A percentile compares a stretch with the other conserved stretches of the same genome.
Conservation (phyloP, 805 yeast genomes). For the Metschnikowia colocasiae region DNA sequence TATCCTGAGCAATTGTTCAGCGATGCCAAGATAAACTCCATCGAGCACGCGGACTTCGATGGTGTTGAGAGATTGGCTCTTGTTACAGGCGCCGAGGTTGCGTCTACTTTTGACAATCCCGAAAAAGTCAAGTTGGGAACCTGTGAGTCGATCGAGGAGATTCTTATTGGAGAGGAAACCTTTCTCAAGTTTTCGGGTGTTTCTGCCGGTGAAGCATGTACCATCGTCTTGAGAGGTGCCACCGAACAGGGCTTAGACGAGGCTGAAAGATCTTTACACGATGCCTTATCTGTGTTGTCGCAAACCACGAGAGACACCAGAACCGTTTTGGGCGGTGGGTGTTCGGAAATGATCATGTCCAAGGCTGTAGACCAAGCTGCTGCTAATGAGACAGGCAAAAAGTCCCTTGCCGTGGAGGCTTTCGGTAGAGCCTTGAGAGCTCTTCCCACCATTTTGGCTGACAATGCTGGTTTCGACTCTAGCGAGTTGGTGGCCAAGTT, state of each 20-base stretch:
- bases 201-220: slow-evolving; percentile 93
- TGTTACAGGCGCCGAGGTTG: slow-evolving; percentile 98
- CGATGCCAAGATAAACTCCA: slow-evolving; percentile 81
- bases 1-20: slow-evolving; percentile 95
- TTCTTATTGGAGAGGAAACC: slow-evolving; percentile 87
- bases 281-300: slow-evolving; percentile 90
- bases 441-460: slow-evolving; percentile 92
- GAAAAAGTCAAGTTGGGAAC: slow-evolving; percentile 80
- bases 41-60: slow-evolving; percentile 97
- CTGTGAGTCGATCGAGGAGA: slow-evolving; percentile 87
- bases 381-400: slow-evolving; percentile 88
- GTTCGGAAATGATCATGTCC: slow-evolving; percentile 88
- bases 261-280: slow-evolving; percentile 66
- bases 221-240: slow-evolving; percentile 76
- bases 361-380: slow-evolving; percentile 93
- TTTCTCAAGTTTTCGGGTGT: slow-evolving; percentile 94
- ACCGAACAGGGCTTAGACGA: slow-evolving; percentile 46
- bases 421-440: slow-evolving; percentile 93
- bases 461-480: slow-evolving; percentile 95
- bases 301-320: slow-evolving; percentile 92
- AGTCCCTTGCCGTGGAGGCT: slow-evolving; percentile 89
- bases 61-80: slow-evolving; percentile 95
- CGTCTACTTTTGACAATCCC: slow-evolving; percentile 91
- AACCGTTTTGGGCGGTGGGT: slow-evolving; percentile 92
- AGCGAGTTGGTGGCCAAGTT: slow-evolving; percentile 87